Evolutionary conservation across 2,329 filamentous ascomycete species (phyloP), one percentile per base, ranked within the genome.

Genomic region (Neocatenulostroma microsporum): DNA sequence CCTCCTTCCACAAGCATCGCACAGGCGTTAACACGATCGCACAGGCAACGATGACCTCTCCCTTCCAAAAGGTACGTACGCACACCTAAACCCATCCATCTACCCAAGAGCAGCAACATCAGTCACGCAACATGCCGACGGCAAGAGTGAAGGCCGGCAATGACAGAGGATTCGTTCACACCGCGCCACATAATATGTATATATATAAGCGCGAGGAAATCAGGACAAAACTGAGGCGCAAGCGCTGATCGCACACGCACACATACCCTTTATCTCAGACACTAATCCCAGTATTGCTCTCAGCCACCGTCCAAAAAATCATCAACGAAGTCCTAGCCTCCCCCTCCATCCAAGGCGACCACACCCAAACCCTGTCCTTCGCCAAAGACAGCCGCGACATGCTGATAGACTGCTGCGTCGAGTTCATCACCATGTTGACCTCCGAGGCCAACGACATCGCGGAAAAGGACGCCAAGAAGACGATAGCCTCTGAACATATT

Each of bases 381-480:
- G 85, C 88, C 28, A 95, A 94, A 61, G 91, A 98, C 54, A 88
- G 89, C 10, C 82, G 91, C 42, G 91, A 98, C 57, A 73, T 96
- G 3, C 73, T 98, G 35, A 98, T 98, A 55, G 91, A 96, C 68
- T 96, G 91, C 68, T 98, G 91, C 57, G 89, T 98, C 55, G 91
- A 98, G 63, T 98, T 98, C 63, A 95, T 98, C 62, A 96, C 91
- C 13, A 77, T 98, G 55, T 84, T 98, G 51, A 95, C 88, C n/a
- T 94, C 86, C 31, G 89, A 98, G 67, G 91, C 91, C 45, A 98
- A 98, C 63, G 91, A 98, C 55, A 98, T 98, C 47, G 93, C 88
- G 10, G 91, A 98, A 62, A 94, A 94, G 63, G 91, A 98, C 57
- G 86, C 88, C 33, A 98, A 98, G 70, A 98, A 98, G 74, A 98